Base-by-base conservation (phyloP, 2,329 filamentous ascomycete genomes). In the Phialophora chinensis region DNA sequence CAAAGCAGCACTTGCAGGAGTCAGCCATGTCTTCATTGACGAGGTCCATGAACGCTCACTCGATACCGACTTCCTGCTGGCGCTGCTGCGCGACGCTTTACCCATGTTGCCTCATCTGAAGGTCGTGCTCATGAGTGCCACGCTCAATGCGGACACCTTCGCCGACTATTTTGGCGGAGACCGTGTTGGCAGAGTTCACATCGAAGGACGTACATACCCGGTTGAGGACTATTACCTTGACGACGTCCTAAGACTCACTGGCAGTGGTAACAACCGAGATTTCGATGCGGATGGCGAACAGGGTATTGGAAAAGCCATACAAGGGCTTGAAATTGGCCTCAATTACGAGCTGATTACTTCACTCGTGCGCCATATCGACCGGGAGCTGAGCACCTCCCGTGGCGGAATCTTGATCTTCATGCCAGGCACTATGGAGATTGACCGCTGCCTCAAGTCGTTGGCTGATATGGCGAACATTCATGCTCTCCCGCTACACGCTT, bases 341-440 rank as follows among this genome's bases (percentile, higher is more conserved):
- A 97, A 98, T 77, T 98, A 98, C 76, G 88, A 91, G 62, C 84
- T 99, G 47, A 88, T 98, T 42, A 87, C 89, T 11, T 88, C 92
- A 69, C 91, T 91, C 0, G 91, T 97, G 14, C 87, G 86, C 70
- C 86, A 88, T 54, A 97, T 99, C 66, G 93, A 98, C 77, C 84
- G 84, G 8, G 88, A 94, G 71, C 84, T 99, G 1, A 85, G 84
- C 11, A 82, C 87, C 56, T 86, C 91, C 73, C 87, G 91, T 47
- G 95, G 95, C 2, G 94, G 92, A 0, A 96, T 99, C 59, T 80
- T 99, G n/a, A 92, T 99, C 50, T 99, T 99, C 80, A 81, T 99
- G 20, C 94, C 95, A 1, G 95, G 95, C 73, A 91, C 92, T 1
- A 87, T 92, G 72, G 95, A 99, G 78, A 99, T 99, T 74, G 93